Percentiles rank a stretch among this genome's conserved stretches.
These are phyloP conservation scores for Rhodotorula diobovata DNA, from an alignment of 768 basidiomycete genomes.

Conservation along the genomic window DNA sequence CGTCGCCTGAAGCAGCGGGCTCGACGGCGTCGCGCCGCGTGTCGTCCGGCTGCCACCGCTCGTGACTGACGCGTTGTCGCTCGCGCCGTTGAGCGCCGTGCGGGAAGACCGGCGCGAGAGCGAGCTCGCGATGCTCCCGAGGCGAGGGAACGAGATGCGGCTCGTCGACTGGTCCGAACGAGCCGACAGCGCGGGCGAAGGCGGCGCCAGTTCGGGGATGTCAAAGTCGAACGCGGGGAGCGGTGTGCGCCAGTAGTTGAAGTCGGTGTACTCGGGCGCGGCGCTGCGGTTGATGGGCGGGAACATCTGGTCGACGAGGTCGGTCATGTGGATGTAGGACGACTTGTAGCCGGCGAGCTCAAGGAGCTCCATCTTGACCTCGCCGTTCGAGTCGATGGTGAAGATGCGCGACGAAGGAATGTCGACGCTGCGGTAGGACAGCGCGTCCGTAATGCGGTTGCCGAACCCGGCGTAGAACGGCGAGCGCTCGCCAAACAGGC, in stretches of 20 bases:
- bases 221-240: conserved; percentile 66
- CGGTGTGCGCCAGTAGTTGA: conserved; percentile 89
- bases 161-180: conserved; percentile 67
- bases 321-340: conserved; percentile 97
- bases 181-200: conserved; percentile 89
- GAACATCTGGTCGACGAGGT: conserved; percentile 99
- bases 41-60: background rate
- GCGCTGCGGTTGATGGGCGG: conserved; percentile 79
- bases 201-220: conserved; percentile 54
- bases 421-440: conserved; percentile 95
- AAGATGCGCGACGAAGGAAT: conserved; percentile 91
- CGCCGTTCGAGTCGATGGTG: conserved; percentile 85
- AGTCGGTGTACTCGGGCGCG: conserved; percentile 87
- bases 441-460: conserved; percentile 93
- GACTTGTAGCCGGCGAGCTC: conserved; percentile 96
- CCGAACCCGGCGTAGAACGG: conserved; percentile 98
- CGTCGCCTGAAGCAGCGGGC: conserved; percentile 26
- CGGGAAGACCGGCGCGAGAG: conserved; percentile 28
- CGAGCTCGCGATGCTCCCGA: conserved; percentile 46
- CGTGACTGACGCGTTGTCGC: conserved; percentile 14
- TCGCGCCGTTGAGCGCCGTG: conserved; percentile 21
- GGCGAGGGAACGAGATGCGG: conserved; percentile 44
- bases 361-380: conserved; percentile 95
- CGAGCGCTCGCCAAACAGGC: conserved; percentile 63
- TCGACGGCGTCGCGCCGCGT: conserved; percentile 27